Evolutionary conservation across 2,329 filamentous ascomycete species (phyloP).

Genomic region (Shiraia sp.): DNA sequence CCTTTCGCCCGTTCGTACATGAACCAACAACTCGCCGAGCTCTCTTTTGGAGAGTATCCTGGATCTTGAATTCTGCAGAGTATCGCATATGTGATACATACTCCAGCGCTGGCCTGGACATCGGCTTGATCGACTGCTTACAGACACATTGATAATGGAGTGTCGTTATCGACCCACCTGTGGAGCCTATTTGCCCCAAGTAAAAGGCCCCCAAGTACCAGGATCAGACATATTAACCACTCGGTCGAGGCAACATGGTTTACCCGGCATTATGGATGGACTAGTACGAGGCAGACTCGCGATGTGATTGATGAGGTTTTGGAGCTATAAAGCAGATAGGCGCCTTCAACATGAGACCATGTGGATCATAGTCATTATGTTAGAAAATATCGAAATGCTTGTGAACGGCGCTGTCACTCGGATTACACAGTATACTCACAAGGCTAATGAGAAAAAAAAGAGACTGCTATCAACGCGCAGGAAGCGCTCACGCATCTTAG

Average conservation of each 20-base stretch:
- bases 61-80: no score
- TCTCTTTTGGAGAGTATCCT: no score
- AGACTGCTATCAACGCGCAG: not conserved
- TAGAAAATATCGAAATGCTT: not conserved
- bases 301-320: conserved; percentile 15
- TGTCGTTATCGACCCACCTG: conserved; percentile 4
- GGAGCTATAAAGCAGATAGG: conserved; percentile 2
- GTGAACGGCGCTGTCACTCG: not conserved
- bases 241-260: conserved; percentile 3
- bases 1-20: not conserved
- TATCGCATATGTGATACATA: not conserved
- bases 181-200: not conserved
- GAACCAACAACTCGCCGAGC: no score
- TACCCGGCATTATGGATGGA: conserved; percentile 8
- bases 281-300: conserved; percentile 13
- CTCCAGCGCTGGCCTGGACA: not conserved
- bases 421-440: no score
- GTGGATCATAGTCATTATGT: conserved; percentile 1
- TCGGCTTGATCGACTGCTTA: not conserved
- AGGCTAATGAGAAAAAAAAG: no score
- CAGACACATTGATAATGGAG: not conserved
- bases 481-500: not conserved
- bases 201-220: conserved; percentile 9
- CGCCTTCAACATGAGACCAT: conserved; percentile 6
- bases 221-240: conserved; percentile 9